Base-by-base conservation (phyloP, 2,329 filamentous ascomycete genomes). In the Orbilia brochopaga region DNA sequence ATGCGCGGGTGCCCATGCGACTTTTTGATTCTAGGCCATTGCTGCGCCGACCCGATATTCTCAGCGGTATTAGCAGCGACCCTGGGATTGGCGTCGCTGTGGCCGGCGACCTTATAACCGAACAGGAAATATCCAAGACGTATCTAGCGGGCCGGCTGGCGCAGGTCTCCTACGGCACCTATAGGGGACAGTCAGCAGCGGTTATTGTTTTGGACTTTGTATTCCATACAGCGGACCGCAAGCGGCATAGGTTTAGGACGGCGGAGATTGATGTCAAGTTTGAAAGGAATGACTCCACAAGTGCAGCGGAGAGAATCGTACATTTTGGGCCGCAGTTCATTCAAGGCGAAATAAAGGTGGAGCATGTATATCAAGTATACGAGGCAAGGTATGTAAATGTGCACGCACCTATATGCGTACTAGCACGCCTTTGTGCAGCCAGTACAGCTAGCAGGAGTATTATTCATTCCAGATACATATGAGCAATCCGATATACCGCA, bases 201-300 rank as follows among this genome's bases (percentile, higher is more conserved):
- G 40, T 70, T 7, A 70, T 64, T 2, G 66, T 70, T 8, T 4
- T 70, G 3, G 59, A 64, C 13, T 64, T 64, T 57, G 66, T 70
- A 15, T 70, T 64, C 23, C 66, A 64, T 27, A 59, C 59, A 0
- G 48, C 66, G 11, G 66, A 64, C 37, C 59, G 64, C 30, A 57
- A 44, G 37, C 53, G 54, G 21, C 66, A 64, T 53, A 58, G 59
- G 59, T 70, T 64, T 19, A 70, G 64, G 40, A 59, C 59, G 59
- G 66, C 66, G 11, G 54, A 70, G 54, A 70, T 70, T 52, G 66
- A 70, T 59, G 63, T 70, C 19, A n/a, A 64, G 58, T 1, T 48
- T 59, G 40, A 48, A 63, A n/a, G 58, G 30, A 2, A 58, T 57
- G 10, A 52, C 19, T 15, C 44, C 40, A 24, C 13, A 51, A 27